Percentiles rank a stretch among this genome's conserved stretches.
These are phyloP conservation scores for Bruguiera hainesii DNA, from an alignment of 441 rosid genomes.

Conservation along the genomic window DNA sequence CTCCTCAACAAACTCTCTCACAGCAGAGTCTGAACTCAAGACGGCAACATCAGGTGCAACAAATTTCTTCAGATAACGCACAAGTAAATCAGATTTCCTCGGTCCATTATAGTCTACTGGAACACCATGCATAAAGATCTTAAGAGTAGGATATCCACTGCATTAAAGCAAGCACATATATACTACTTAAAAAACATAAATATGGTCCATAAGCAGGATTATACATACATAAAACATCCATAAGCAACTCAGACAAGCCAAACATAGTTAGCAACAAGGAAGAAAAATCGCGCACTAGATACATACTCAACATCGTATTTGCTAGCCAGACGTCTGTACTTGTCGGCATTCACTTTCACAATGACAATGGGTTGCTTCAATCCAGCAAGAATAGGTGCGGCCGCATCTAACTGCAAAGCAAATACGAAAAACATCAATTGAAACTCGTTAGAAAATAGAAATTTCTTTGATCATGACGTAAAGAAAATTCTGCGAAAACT, in stretches of 20 bases:
- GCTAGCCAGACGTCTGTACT: slow-evolving; percentile 52
- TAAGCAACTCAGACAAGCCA: background rate
- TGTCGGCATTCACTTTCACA: slow-evolving; percentile 81
- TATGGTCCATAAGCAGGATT: background rate
- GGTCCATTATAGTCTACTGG: slow-evolving; percentile 81
- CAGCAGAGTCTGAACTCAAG: slow-evolving; percentile 58
- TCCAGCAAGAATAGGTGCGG: slow-evolving; percentile 67
- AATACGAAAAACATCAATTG: background rate
- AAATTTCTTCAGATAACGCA: slow-evolving; percentile 77
- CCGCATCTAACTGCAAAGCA: slow-evolving; percentile 63
- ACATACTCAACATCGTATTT: slow-evolving; percentile 73
- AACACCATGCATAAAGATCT: slow-evolving; percentile 74
- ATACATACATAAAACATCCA: background rate
- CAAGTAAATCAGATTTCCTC: slow-evolving; percentile 77
- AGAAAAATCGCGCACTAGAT: background rate
- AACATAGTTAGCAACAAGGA: background rate
- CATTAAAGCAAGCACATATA: slow-evolving; percentile 15
- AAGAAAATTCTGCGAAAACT: no score
- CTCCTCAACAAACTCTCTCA: slow-evolving; percentile 58
- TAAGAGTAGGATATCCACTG: slow-evolving; percentile 83
- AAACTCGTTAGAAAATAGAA: background rate
- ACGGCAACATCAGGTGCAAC: slow-evolving; percentile 83
- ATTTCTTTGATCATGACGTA: no score
- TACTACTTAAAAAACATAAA: background rate
- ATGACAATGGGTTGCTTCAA: slow-evolving; percentile 59